Base-by-base conservation (phyloP, 2,329 filamentous ascomycete species). In the Ploettnerulaceae sp. region DNA sequence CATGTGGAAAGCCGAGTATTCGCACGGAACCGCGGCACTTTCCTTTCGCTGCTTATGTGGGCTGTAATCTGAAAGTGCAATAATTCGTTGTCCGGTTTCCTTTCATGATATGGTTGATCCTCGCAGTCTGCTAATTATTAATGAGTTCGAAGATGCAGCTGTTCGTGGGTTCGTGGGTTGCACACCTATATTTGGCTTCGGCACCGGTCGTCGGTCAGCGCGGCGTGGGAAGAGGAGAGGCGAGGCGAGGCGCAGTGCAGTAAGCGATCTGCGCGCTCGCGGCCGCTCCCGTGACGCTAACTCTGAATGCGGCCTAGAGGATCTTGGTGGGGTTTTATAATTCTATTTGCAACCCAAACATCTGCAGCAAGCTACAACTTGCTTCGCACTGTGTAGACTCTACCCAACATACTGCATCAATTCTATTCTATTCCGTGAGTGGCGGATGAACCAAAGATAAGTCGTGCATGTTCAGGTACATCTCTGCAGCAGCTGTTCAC, bases 331-430 rank as follows among this genome's bases (percentile, higher is more conserved):
- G 25, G 11, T 29, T 29, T 26, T 40, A 40, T 40, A n/a, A n/a
- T n/a, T n/a, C n/a, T n/a, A n/a, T 40, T 40, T 39, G 37, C 25
- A 26, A 29, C 37, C 37, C 25, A n/a, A n/a, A n/a, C n/a, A n/a
- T n/a, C n/a, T n/a, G n/a, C n/a, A n/a, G n/a, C n/a, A n/a, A n/a
- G n/a, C n/a, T n/a, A n/a, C n/a, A n/a, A n/a, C n/a, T n/a, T n/a
- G n/a, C n/a, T n/a, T n/a, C n/a, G n/a, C n/a, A n/a, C n/a, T n/a
- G n/a, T n/a, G n/a, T n/a, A n/a, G n/a, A n/a, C n/a, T n/a, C n/a
- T n/a, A n/a, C n/a, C n/a, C n/a, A n/a, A n/a, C n/a, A 14, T 26
- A n/a, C 35, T 18, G 8, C 22, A n/a, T 25, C 26, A 2, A 12
- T 26, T 9, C 36, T 28, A 17, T 8, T 3, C 11, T 7, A 11